Base-by-base conservation (phyloP, 2,329 filamentous ascomycete genomes). In the Spiromastix sp. region DNA sequence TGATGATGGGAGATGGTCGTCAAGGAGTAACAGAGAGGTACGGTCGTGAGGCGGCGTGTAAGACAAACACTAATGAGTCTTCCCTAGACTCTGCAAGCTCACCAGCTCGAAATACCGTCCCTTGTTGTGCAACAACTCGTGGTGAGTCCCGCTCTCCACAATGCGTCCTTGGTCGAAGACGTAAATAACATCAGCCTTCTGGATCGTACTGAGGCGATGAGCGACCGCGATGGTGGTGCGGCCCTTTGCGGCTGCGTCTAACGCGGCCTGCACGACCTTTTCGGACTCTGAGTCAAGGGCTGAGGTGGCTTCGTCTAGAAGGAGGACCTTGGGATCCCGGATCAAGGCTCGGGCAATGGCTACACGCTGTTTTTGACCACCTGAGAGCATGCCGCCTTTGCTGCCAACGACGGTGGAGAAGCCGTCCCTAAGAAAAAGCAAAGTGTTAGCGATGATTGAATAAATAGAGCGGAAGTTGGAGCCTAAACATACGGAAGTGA, bases 161-260 rank as follows among this genome's bases (percentile, higher is more conserved):
- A 96, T 75, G 40, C 76, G 72, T 5, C 89, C 91, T 49, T 84
- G 79, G 57, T 95, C 87, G 55, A 96, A 91, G n/a, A 96, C 89
- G 46, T 93, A 95, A 48, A 96, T 96, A 32, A 89, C 66, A 54
- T 96, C 89, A 0, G 89, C 89, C 55, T 91, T 87, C 55, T 94
- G 86, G 41, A 96, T 95, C 0, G 91, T 95, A 51, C 79, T 85
- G 4, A 98, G 66, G 16, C 91, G 72, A 60, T 98, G 89, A 3
- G 91, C 91, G 1, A 98, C 89, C 1, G 89, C 87, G 43, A 98
- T 91, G 0, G 89, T 96, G 5, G 86, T 93, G 34, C 86, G 74
- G 29, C 79, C 85, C 66, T 83, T 81, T 13, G 85, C 80, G 2
- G 86, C 86, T 43, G 78, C 77, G 57, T 95, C 85, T 3, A 93